Percentiles rank a stretch among this genome's conserved stretches.
phyloP scores from a whole-genome alignment of 106 monocot genomes.

The Hemerocallis citrina region DNA sequence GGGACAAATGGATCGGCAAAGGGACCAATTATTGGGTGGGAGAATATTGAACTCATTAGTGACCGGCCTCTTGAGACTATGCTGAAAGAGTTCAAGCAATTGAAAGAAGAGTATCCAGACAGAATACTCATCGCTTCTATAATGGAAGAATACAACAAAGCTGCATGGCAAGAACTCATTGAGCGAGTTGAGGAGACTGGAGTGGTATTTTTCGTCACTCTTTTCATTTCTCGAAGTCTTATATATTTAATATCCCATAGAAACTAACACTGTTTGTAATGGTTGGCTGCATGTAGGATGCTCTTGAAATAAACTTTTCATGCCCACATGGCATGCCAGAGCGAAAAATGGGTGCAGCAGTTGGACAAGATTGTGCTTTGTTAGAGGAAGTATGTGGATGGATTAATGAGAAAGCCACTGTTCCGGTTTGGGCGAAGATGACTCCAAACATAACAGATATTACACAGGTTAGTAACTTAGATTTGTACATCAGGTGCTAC shows the following conservation, averaged over 20 bases:
- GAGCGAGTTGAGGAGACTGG: constrained; percentile 91
- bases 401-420: constrained; percentile 97
- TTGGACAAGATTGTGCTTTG: constrained; percentile 87
- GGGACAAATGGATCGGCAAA: constrained; percentile 79
- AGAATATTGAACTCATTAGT: constrained; percentile 98
- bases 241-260: neutral
- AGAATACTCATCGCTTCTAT: constrained; percentile 93
- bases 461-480: constrained; percentile 44
- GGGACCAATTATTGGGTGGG: constrained; percentile 93
- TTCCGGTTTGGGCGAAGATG: constrained; percentile 99
- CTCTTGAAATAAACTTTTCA: constrained; percentile 96
- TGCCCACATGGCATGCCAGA: constrained; percentile 99
- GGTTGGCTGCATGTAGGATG: constrained; percentile 46
- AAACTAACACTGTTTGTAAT: neutral
- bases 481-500: neutral
- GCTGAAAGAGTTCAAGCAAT: constrained; percentile 82
- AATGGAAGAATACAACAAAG: constrained; percentile 98
- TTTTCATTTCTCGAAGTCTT: neutral
- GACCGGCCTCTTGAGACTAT: constrained; percentile 94
- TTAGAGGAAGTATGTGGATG: constrained; percentile 93
- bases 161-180: constrained; percentile 91
- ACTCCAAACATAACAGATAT: constrained; percentile 97
- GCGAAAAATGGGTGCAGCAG: constrained; percentile 96
- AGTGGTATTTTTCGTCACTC: constrained; percentile 42
- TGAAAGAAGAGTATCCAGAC: constrained; percentile 86